Conservation (phyloP, 805 yeast species). For the Deakozyma indianensis region DNA sequence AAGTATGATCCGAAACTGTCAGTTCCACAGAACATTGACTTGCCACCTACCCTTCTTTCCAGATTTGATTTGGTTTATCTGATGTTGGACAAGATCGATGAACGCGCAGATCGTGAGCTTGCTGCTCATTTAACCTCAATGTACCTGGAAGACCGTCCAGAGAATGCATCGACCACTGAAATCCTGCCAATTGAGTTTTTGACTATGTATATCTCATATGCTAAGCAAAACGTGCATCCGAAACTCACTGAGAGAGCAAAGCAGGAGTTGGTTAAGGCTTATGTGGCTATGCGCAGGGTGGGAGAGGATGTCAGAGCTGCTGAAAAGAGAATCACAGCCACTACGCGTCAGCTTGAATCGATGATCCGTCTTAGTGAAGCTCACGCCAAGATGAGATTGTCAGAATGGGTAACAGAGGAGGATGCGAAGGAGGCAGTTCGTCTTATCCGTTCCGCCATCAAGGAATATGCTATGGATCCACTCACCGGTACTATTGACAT, state of each 20-base stretch:
- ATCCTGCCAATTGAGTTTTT: constrained; percentile 76
- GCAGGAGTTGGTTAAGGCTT: constrained; percentile 68
- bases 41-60: constrained; percentile 91
- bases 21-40: constrained; percentile 86
- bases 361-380: constrained; percentile 94
- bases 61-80: constrained; percentile 91
- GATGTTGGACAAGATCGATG: constrained; percentile 86
- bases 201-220: constrained; percentile 82
- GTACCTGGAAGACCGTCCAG: constrained; percentile 81
- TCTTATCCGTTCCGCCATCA: constrained; percentile 81
- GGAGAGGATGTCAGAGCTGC: constrained; percentile 83
- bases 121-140: constrained; percentile 84
- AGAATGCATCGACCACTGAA: constrained; percentile 50
- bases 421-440: constrained; percentile 94
- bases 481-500: constrained; percentile 91
- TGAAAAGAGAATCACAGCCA: constrained; percentile 90
- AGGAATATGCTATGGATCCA: constrained; percentile 97
- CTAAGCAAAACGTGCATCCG: constrained; percentile 79
- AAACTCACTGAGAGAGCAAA: constrained; percentile 67
- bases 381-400: constrained; percentile 89
- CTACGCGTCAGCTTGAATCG: constrained; percentile 91
- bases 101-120: constrained; percentile 63
- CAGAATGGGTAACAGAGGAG: constrained; percentile 49
- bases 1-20: constrained; percentile 90
- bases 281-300: constrained; percentile 84